These are phyloP conservation scores for Suillus luteus DNA, from an alignment of 768 basidiomycete genomes.

Conservation along the genomic window DNA sequence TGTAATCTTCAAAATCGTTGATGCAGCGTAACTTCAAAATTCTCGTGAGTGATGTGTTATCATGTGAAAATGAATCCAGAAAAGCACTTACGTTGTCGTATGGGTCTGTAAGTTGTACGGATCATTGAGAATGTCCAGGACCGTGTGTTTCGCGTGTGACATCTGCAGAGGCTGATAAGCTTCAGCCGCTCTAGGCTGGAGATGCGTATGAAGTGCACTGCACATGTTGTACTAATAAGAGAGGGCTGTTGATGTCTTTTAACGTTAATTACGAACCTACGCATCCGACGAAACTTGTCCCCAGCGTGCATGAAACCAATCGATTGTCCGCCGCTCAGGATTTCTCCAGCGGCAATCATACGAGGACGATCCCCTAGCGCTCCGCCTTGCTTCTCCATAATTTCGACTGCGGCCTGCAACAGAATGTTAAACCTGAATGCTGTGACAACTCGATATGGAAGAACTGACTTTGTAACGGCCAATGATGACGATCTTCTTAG, in stretches of 20 bases:
- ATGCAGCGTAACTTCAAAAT: conserved; percentile 17
- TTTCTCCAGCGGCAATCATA: conserved; percentile 52
- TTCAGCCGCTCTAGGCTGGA: conserved; percentile 47
- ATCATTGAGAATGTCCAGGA: conserved; percentile 20
- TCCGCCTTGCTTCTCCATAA: conserved; percentile 59
- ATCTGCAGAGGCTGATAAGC: conserved; percentile 47
- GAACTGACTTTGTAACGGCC: conserved; percentile 25
- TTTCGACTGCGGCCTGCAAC: conserved; percentile 49
- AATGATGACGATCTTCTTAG: conserved; percentile 26
- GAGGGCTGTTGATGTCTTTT: neutral
- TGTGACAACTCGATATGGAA: neutral
- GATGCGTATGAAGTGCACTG: conserved; percentile 54
- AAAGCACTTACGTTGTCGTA: conserved; percentile 36
- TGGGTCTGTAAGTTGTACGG: conserved; percentile 30
- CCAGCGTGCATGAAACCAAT: conserved; percentile 48
- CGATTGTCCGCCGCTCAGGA: conserved; percentile 53
- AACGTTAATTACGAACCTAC: conserved; percentile 37
- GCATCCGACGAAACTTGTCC: conserved; percentile 54
- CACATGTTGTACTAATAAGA: neutral
- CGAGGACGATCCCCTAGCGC: conserved; percentile 47
- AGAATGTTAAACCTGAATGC: neutral
- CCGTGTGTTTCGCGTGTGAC: conserved; percentile 24
- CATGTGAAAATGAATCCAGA: conserved; percentile 19
- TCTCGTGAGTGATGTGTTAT: conserved; percentile 10
- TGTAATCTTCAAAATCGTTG: conserved; percentile 14